Evolutionary conservation across 139 green algal species (phyloP).

Genomic region (Zygnema circumcarinatum): DNA sequence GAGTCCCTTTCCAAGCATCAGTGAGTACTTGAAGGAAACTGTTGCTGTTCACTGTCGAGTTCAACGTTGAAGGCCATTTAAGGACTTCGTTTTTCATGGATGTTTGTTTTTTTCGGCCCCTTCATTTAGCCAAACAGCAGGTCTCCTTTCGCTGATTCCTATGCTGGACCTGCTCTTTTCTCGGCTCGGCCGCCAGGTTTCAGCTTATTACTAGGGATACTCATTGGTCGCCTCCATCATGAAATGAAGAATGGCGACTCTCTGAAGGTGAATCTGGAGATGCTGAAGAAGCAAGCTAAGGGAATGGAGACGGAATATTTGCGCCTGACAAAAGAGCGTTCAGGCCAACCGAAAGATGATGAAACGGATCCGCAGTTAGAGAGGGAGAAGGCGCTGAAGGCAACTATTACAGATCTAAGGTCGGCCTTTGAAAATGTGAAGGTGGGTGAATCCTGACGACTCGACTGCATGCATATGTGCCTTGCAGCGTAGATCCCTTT

Average conservation of each 20-base stretch:
- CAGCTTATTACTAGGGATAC: conserved; percentile 14
- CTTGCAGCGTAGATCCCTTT: neutral
- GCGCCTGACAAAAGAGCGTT: conserved; percentile 34
- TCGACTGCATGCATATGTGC: neutral
- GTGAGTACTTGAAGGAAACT: too few species aligned
- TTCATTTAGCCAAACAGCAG: too few species aligned
- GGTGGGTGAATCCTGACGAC: neutral
- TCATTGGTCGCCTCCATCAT: conserved; percentile 23
- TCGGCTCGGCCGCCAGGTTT: neutral
- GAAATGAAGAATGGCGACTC: conserved; percentile 12
- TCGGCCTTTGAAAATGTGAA: neutral
- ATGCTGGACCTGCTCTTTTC: neutral
- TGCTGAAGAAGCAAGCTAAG: conserved; percentile 51
- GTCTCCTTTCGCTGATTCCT: neutral
- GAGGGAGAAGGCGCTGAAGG: conserved; percentile 13
- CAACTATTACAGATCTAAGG: conserved; percentile 17
- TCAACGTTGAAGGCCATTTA: too few species aligned
- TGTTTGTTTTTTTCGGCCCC: too few species aligned
- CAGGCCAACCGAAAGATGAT: neutral
- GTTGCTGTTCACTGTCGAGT: too few species aligned
- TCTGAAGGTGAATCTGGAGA: conserved; percentile 18
- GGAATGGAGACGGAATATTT: conserved; percentile 45
- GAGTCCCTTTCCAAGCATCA: too few species aligned
- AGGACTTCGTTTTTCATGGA: too few species aligned
- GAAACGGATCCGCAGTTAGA: conserved; percentile 4